A percentile compares a stretch with the other conserved stretches of the same genome.
Conservation (phyloP, 495 filamentous ascomycete genomes). For the Elaphomyces granulatus region DNA sequence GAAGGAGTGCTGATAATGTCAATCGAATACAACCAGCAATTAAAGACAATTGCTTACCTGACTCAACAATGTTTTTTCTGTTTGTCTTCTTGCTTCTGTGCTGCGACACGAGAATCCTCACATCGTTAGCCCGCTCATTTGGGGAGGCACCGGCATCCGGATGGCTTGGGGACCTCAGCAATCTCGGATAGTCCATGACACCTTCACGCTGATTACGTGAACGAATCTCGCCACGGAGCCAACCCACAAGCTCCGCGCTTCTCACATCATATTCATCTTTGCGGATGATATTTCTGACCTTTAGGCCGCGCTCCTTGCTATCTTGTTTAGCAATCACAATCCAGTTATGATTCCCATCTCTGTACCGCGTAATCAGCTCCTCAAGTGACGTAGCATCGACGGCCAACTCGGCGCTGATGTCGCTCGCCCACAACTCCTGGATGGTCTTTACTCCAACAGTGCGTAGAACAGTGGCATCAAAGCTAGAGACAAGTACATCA, state of each 20-base stretch:
- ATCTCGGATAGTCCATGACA: constrained; percentile 26
- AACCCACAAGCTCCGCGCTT: constrained; percentile 56
- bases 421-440: constrained; percentile 64
- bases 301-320: constrained; percentile 50
- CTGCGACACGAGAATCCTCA: constrained; percentile 65
- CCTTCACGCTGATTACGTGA: constrained; percentile 55
- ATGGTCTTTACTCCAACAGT: constrained; percentile 61
- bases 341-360: constrained; percentile 70
- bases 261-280: constrained; percentile 77
- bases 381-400: constrained; percentile 58
- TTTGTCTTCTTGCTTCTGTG: constrained; percentile 86
- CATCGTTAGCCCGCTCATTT: constrained; percentile 48
- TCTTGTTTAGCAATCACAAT: constrained; percentile 77
- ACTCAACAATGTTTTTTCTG: constrained; percentile 69
- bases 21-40: constrained; percentile 8
- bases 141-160: constrained; percentile 19
- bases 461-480: constrained; percentile 61
- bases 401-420: constrained; percentile 83
- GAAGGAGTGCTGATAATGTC: constrained; percentile 38
- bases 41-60: constrained; percentile 27
- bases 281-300: constrained; percentile 56
- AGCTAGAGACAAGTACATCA: constrained; percentile 80
- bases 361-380: constrained; percentile 50
- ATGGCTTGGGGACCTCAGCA: constrained; percentile 25
- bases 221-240: constrained; percentile 70